Evolutionary conservation across 352 stramenopile species (phyloP), one percentile per base, ranked within the genome.

Genomic region (Phytophthora pistaciae): DNA sequence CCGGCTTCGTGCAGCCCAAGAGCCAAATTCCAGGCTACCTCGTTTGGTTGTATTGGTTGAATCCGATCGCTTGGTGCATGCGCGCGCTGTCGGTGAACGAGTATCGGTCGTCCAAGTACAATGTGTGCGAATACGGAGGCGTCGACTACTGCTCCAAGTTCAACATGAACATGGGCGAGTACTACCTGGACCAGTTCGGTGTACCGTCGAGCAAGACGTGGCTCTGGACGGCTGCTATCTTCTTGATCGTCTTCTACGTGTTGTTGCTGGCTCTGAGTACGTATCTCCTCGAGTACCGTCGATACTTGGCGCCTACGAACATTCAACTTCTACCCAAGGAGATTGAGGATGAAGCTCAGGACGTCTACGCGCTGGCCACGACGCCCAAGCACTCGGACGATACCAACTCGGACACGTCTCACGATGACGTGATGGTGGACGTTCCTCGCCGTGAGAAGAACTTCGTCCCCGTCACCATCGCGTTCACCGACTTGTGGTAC

Each of bases 11-110:
- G 27, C 46, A 65, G 46, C 59, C 59, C 7, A 65, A 65, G 59
- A 65, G 14, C 36, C n/a, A 65, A 10, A 65, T 65, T 14, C 59
- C 59, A 4, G 46, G 52, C 29, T 65, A 65, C 20, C 31, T 57
- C 0, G 31, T 57, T n/a, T 65, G 31, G 46, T 27, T 65, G 1
- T 65, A 65, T 20, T 65, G 59, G 59, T 2, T 58, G 2, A 59
- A 90, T 49, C 84, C 84, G 0, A 79, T 91, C 50, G 66, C 66
- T 2, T 91, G 79, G 77, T 78, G 68, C 46, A 76, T 85, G 50
- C 79, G 81, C 27, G 74, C 77, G n/a, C 53, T 86, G 11, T 60
- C 64, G 52, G 66, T 87, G 29, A 87, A 87, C 46, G 68, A 89
- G 67, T 89, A 84, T 60, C 68, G 68, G 27, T 40, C 66, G 53